Evolutionary conservation across 2,329 filamentous ascomycete genomes (phyloP).

Genomic region (Dactylellina parvicollis): DNA sequence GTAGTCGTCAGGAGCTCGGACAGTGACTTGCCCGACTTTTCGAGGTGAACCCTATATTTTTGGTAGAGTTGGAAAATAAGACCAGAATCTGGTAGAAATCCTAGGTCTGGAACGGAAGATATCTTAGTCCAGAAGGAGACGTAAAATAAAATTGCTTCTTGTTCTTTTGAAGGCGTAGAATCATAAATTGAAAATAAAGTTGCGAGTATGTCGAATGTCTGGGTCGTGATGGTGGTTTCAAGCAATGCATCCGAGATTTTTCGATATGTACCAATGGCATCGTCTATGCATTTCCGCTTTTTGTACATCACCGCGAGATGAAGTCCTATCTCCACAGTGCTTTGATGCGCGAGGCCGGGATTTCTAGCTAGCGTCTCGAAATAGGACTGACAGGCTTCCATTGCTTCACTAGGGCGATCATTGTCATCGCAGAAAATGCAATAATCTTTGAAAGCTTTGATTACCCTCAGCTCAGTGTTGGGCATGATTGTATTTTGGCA

Average conservation of each 20-base stretch:
- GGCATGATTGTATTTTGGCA: conserved; percentile 40
- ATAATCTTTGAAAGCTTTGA: conserved; percentile 37
- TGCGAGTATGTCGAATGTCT: conserved; percentile 10
- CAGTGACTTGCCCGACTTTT: conserved; percentile 11
- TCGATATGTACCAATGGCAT: conserved; percentile 25
- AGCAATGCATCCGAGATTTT: conserved; percentile 15
- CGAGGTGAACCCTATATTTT: conserved; percentile 26
- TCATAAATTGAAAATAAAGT: conserved; percentile 35
- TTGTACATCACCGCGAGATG: conserved; percentile 28
- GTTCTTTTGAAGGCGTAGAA: neutral
- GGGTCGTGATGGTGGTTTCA: conserved; percentile 3
- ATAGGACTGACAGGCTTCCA: conserved; percentile 8
- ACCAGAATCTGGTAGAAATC: conserved; percentile 17
- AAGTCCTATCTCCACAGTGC: conserved; percentile 32
- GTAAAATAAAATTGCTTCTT: conserved; percentile 25
- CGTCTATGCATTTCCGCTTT: neutral
- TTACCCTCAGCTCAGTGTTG: conserved; percentile 22
- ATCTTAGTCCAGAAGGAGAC: conserved; percentile 29
- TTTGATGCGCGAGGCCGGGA: conserved; percentile 24
- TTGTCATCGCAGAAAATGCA: conserved; percentile 15
- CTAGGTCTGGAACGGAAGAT: neutral
- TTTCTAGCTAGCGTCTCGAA: conserved; percentile 21
- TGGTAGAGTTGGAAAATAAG: conserved; percentile 38
- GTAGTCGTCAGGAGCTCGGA: conserved; percentile 8
- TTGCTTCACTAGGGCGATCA: conserved; percentile 4